Percentiles rank a stretch among this genome's conserved stretches.
phyloP scores from a whole-genome alignment of 306 rosid species.

The Luffa aegyptiaca region DNA sequence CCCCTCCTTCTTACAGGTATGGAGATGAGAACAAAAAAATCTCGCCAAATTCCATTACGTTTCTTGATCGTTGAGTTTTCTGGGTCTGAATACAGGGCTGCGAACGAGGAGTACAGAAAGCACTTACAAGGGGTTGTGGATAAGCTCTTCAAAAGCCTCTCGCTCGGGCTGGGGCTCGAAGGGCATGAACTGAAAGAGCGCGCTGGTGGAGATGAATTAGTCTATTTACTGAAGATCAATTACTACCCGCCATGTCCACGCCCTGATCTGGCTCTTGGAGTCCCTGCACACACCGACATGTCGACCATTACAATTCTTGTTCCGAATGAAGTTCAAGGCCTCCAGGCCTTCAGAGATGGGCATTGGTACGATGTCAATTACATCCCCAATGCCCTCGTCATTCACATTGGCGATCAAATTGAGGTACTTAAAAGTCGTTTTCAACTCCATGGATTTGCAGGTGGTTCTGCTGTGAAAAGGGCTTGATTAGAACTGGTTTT shows the following conservation, averaged over 20 bases:
- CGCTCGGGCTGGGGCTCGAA: constrained; percentile 52
- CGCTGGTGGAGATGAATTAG: constrained; percentile 45
- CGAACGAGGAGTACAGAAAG: constrained; percentile 45
- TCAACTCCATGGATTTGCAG: not conserved
- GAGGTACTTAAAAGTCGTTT: constrained; percentile 29
- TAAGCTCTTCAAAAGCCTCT: constrained; percentile 38
- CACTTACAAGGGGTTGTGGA: constrained; percentile 37
- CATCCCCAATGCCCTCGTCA: constrained; percentile 60
- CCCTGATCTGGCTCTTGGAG: constrained; percentile 71
- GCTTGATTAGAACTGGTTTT: not conserved
- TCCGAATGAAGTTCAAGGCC: constrained; percentile 73
- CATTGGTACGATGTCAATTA: constrained; percentile 60
- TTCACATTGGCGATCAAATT: constrained; percentile 73
- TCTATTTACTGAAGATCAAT: constrained; percentile 56
- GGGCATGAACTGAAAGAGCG: constrained; percentile 39
- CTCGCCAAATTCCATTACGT: too few relatives aligned
- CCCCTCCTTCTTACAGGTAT: constrained; percentile 67
- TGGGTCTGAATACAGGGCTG: constrained; percentile 27
- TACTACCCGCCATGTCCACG: constrained; percentile 78
- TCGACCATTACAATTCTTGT: constrained; percentile 49
- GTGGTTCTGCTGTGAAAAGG: not conserved
- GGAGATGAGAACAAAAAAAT: too few relatives aligned
- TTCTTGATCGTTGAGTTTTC: not conserved
- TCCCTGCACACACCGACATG: constrained; percentile 73
- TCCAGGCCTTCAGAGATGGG: constrained; percentile 55